Evolutionary conservation across 768 basidiomycete genomes (phyloP).

Genomic region (Lanmaoa pseudosensibilis): DNA sequence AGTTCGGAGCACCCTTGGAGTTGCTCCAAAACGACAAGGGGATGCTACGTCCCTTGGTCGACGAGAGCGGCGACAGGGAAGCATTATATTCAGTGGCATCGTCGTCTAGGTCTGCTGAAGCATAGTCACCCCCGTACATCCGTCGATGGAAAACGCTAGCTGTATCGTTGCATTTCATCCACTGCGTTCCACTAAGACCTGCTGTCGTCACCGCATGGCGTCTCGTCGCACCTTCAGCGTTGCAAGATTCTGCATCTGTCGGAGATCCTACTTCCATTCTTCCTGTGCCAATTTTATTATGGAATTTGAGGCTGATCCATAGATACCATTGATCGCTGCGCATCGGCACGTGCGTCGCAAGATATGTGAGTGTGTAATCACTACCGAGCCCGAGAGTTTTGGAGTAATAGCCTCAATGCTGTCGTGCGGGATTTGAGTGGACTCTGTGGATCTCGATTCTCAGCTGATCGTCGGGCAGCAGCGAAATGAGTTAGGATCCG

Average conservation of each 20-base stretch:
- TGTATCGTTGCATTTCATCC: no score
- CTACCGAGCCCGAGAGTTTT: no score
- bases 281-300: neutral
- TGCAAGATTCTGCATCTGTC: neutral
- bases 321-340: neutral
- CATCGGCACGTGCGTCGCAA: no score
- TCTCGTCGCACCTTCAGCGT: neutral
- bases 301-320: neutral
- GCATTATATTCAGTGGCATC: constrained; percentile 43
- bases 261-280: neutral
- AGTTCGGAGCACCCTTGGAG: constrained; percentile 50
- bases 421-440: no score
- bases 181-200: neutral
- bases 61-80: constrained; percentile 55
- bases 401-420: no score
- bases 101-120: neutral
- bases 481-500: no score
- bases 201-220: neutral
- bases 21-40: constrained; percentile 56
- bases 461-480: no score
- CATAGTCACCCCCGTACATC: neutral
- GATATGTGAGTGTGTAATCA: no score
- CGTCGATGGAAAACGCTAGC: neutral
- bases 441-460: no score
- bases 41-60: constrained; percentile 52